Percentiles rank a stretch among this genome's conserved stretches.
phyloP scores from a whole-genome alignment of 2,329 filamentous ascomycete species.

The Cordyceps tenuipes region DNA sequence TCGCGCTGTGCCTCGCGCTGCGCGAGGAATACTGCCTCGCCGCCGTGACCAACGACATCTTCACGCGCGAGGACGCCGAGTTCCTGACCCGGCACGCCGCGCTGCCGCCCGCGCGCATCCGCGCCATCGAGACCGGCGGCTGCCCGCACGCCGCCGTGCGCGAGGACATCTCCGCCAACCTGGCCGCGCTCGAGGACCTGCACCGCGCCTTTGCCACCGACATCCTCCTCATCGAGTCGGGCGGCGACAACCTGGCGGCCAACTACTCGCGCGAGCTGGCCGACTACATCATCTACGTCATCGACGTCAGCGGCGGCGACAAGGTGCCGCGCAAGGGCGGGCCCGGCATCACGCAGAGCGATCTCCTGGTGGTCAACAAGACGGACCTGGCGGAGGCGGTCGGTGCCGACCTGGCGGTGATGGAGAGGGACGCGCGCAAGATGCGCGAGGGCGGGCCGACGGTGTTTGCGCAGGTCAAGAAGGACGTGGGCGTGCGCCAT shows the following conservation, averaged over 20 bases:
- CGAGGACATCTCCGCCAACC: slow-evolving; percentile 91
- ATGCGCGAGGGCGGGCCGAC: slow-evolving; percentile 95
- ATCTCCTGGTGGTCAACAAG: slow-evolving; percentile 93
- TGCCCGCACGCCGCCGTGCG: slow-evolving; percentile 96
- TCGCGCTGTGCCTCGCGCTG: slow-evolving; percentile 79
- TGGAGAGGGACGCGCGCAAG: slow-evolving; percentile 89
- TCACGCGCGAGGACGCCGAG: slow-evolving; percentile 95
- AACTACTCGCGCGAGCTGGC: slow-evolving; percentile 94
- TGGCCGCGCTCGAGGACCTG: slow-evolving; percentile 83
- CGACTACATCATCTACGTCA: slow-evolving; percentile 97
- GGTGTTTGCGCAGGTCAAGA: slow-evolving; percentile 96
- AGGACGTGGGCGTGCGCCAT: slow-evolving; percentile 72
- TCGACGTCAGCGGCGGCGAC: slow-evolving; percentile 92
- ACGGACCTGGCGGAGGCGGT: slow-evolving; percentile 87
- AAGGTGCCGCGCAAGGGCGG: slow-evolving; percentile 96
- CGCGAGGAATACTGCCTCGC: slow-evolving; percentile 78
- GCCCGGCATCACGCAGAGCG: slow-evolving; percentile 92
- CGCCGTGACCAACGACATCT: slow-evolving; percentile 98
- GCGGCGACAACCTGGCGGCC: slow-evolving; percentile 91
- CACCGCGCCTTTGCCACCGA: slow-evolving; percentile 73
- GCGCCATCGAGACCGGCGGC: slow-evolving; percentile 93
- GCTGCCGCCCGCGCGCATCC: slow-evolving; percentile 73
- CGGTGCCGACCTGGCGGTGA: slow-evolving; percentile 82
- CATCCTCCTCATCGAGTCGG: slow-evolving; percentile 86
- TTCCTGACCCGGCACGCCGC: slow-evolving; percentile 85